phyloP scores from a whole-genome alignment of 2,329 filamentous ascomycete genomes.

The Cordyceps tenuipes region DNA sequence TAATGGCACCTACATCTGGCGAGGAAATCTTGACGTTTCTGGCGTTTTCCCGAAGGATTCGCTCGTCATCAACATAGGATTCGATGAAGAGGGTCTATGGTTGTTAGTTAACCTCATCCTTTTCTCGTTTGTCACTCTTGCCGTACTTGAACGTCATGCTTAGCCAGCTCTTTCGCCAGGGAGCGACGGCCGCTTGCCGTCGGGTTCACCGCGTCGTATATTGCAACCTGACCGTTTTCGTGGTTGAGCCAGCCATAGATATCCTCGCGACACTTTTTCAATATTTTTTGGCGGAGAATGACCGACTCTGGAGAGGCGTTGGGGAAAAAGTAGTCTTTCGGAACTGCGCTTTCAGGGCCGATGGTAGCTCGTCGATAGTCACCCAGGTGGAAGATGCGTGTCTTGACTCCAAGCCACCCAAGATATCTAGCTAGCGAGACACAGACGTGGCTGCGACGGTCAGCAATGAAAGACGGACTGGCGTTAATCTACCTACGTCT shows the following conservation, averaged over 20 bases:
- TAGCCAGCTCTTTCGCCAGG: slow-evolving; percentile 92
- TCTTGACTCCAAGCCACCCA: slow-evolving; percentile 96
- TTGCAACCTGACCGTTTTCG: slow-evolving; percentile 95
- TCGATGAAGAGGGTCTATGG: slow-evolving; percentile 90
- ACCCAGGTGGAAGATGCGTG: slow-evolving; percentile 91
- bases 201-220: slow-evolving; percentile 97
- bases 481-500: slow-evolving; percentile 55
- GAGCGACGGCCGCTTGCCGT: slow-evolving; percentile 72
- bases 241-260: slow-evolving; percentile 95
- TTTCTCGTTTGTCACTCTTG: neutral
- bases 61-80: slow-evolving; percentile 86
- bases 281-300: slow-evolving; percentile 90
- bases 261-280: slow-evolving; percentile 95
- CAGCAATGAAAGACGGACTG: neutral
- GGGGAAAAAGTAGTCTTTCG: slow-evolving; percentile 95
- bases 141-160: slow-evolving; percentile 79
- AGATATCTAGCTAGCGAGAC: slow-evolving; percentile 92
- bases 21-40: slow-evolving; percentile 96
- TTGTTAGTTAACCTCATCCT: neutral
- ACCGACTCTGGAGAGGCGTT: slow-evolving; percentile 88
- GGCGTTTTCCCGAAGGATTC: slow-evolving; percentile 92
- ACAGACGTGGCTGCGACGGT: slow-evolving; percentile 67
- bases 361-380: slow-evolving; percentile 93
- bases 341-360: slow-evolving; percentile 73
- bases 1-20: slow-evolving; percentile 60